These are phyloP conservation scores for Tranzscheliella williamsii DNA, from an alignment of 1,284 basidiomycete species.

Conservation along the genomic window DNA sequence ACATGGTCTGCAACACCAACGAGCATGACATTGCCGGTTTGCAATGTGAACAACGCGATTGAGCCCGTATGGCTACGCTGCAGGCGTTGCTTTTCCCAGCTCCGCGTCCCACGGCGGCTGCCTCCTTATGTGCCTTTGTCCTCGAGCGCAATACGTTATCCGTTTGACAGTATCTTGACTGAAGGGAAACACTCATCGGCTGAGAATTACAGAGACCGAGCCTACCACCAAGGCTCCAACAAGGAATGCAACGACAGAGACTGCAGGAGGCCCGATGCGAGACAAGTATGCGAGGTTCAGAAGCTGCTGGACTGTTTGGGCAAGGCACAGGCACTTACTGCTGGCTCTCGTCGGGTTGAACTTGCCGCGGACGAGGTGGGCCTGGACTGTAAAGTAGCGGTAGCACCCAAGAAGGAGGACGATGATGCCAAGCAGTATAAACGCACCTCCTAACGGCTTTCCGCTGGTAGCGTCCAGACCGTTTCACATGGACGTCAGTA, in stretches of 20 bases:
- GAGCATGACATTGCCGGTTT: too few relatives aligned
- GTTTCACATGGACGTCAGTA: too few relatives aligned
- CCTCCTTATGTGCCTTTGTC: too few relatives aligned
- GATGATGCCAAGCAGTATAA: constrained; percentile 46
- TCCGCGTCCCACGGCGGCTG: too few relatives aligned
- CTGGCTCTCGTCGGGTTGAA: constrained; percentile 47
- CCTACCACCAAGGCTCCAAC: constrained; percentile 37
- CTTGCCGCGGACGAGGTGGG: constrained; percentile 34
- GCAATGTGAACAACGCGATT: too few relatives aligned
- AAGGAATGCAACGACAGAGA: constrained; percentile 22
- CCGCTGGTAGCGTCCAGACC: too few relatives aligned
- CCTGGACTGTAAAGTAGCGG: constrained; percentile 49
- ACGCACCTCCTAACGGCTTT: constrained; percentile 48
- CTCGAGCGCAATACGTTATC: too few relatives aligned
- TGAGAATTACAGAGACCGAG: constrained; percentile 33
- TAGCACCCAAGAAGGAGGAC: constrained; percentile 40
- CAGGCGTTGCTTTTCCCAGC: too few relatives aligned
- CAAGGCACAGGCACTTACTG: constrained; percentile 41
- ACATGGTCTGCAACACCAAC: too few relatives aligned
- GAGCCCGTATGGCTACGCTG: too few relatives aligned
- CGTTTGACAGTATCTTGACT: background rate
- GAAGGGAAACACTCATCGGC: constrained; percentile 7
- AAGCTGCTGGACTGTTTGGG: background rate
- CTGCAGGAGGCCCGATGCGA: constrained; percentile 3
- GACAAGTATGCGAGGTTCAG: background rate